phyloP scores from a whole-genome alignment of 139 green algal genomes.

The Dunaliella sp. region DNA sequence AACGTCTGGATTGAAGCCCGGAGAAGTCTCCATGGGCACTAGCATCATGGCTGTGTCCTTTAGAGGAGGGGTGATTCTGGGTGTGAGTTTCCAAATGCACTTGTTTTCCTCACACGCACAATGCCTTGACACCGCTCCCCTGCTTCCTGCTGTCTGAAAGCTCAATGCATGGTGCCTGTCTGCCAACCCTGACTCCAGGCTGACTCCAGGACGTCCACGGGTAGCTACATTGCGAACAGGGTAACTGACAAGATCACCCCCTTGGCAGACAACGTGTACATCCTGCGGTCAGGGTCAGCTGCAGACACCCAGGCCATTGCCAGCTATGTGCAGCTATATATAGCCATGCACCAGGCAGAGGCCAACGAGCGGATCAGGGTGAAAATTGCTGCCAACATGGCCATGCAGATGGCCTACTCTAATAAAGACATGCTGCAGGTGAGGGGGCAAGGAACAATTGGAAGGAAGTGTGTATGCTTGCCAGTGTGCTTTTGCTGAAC shows the following conservation, averaged over 20 bases:
- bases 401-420: constrained; percentile 74
- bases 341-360: constrained; percentile 75
- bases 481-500: no score
- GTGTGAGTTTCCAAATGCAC: no score
- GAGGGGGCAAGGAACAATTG: no score
- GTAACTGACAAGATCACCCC: constrained; percentile 84
- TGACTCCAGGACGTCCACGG: constrained; percentile 81
- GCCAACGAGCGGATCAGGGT: constrained; percentile 62
- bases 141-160: no score
- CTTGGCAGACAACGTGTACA: constrained; percentile 57
- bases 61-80: constrained; percentile 85
- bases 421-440: constrained; percentile 79
- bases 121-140: no score
- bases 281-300: constrained; percentile 54
- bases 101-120: no score
- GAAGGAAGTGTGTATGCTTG: constrained; percentile 42
- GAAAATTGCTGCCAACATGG: constrained; percentile 76
- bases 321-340: constrained; percentile 53
- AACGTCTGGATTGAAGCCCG: not conserved
- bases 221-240: constrained; percentile 90
- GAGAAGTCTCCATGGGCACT: constrained; percentile 58
- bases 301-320: constrained; percentile 63
- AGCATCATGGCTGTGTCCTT: constrained; percentile 90
- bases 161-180: no score
- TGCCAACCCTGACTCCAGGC: no score